Evolutionary conservation across 768 basidiomycete species (phyloP).

Genomic region (Trametes cingulata): DNA sequence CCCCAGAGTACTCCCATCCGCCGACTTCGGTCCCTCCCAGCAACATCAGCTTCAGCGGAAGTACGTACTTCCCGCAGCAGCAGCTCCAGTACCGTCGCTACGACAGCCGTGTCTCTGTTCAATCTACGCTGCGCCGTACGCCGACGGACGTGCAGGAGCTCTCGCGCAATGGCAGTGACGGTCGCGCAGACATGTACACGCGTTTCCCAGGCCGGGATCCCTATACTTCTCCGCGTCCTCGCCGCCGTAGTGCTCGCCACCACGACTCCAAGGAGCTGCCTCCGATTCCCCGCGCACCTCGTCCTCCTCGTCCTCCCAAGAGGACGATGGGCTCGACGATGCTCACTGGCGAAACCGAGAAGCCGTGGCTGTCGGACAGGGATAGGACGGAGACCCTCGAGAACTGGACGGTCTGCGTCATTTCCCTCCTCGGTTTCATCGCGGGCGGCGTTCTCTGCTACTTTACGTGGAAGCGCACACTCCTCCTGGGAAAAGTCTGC

Average conservation of each 20-base stretch:
- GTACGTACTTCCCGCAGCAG: conserved; percentile 4
- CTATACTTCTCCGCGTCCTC: conserved; percentile 27
- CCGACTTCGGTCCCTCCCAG: conserved; percentile 37
- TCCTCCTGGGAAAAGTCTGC: conserved; percentile 55
- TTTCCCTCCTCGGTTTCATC: conserved; percentile 54
- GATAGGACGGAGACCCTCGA: conserved; percentile 51
- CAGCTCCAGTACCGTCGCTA: conserved; percentile 4
- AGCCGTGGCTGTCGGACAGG: conserved; percentile 61
- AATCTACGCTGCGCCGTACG: conserved; percentile 15
- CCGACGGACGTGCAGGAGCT: conserved; percentile 6
- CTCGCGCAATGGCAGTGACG: background rate
- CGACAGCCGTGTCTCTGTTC: conserved; percentile 24
- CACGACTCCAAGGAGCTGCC: background rate
- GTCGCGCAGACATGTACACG: background rate
- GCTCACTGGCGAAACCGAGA: conserved; percentile 37
- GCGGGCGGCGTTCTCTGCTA: conserved; percentile 57
- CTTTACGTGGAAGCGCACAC: conserved; percentile 54
- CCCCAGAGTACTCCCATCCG: conserved; percentile 26
- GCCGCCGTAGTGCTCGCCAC: conserved; percentile 10
- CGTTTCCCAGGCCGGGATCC: conserved; percentile 23
- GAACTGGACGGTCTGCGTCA: conserved; percentile 57
- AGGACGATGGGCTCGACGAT: conserved; percentile 35
- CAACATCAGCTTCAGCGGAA: conserved; percentile 42
- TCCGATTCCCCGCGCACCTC: conserved; percentile 22
- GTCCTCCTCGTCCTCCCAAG: conserved; percentile 10